Percentiles rank a stretch among this genome's conserved stretches.
phyloP scores from a whole-genome alignment of 1,284 basidiomycete genomes.

The Microbotryum scabiosae region DNA sequence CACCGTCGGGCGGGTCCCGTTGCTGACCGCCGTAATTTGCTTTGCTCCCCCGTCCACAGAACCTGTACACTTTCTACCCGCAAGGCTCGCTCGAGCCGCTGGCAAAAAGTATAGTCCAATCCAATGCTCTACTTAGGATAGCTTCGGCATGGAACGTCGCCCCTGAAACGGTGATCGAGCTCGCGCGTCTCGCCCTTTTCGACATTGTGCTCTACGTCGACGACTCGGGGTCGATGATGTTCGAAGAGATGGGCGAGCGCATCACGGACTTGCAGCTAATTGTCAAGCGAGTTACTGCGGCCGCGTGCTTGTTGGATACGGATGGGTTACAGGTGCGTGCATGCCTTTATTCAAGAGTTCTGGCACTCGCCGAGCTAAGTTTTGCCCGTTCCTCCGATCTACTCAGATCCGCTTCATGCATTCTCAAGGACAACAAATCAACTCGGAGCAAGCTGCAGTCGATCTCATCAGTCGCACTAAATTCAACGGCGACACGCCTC shows the following conservation, averaged over 20 bases:
- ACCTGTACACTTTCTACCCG: constrained; percentile 43
- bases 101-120: constrained; percentile 41
- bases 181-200: constrained; percentile 41
- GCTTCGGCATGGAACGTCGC: constrained; percentile 44
- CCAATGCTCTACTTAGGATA: constrained; percentile 41
- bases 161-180: constrained; percentile 43
- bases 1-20: too few relatives aligned
- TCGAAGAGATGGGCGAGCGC: not conserved
- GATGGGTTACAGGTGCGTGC: not conserved
- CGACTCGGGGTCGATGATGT: constrained; percentile 36
- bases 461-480: not conserved
- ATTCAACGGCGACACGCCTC: not conserved
- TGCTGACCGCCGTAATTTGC: too few relatives aligned
- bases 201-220: constrained; percentile 40
- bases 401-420: constrained; percentile 30
- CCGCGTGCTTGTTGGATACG: not conserved
- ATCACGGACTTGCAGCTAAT: not conserved
- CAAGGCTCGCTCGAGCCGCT: constrained; percentile 42
- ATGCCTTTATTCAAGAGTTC: too few relatives aligned
- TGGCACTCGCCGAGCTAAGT: not conserved
- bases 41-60: constrained; percentile 38
- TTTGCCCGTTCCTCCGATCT: not conserved
- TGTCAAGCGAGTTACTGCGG: not conserved
- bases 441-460: not conserved
- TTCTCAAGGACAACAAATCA: constrained; percentile 21